Conservation (phyloP, 1,284 basidiomycete species). For the Malassezia sp. region DNA sequence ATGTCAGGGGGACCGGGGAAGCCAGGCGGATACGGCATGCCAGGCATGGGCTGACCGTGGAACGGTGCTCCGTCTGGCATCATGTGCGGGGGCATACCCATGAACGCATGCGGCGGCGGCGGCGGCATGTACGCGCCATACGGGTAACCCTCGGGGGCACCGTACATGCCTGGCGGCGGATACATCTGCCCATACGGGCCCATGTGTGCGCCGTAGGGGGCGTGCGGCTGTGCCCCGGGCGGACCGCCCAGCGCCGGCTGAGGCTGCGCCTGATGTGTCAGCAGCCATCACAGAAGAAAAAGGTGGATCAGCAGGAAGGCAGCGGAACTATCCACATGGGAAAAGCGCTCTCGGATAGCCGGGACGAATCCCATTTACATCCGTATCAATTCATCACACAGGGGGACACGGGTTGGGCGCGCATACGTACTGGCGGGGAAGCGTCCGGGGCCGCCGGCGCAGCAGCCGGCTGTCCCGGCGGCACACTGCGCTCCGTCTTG, state of each 20-base stretch:
- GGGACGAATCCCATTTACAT: constrained; percentile 55
- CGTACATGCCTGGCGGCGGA: constrained; percentile 8
- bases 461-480: neutral
- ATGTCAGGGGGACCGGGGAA: constrained; percentile 26
- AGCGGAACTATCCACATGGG: constrained; percentile 61
- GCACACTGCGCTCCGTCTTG: constrained; percentile 4
- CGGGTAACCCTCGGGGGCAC: neutral
- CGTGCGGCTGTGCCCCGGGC: no score
- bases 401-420: neutral
- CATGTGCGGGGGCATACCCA: constrained; percentile 2
- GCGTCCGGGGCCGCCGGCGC: neutral
- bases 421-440: constrained; percentile 1
- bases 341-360: constrained; percentile 59
- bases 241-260: neutral
- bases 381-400: constrained; percentile 53
- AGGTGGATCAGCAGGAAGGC: constrained; percentile 58
- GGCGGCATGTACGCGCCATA: neutral
- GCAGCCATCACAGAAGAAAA: neutral
- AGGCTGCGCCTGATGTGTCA: neutral
- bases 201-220: neutral
- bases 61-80: constrained; percentile 9
- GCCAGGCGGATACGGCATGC: no score
- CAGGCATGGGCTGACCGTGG: no score
- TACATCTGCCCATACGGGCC: constrained; percentile 8
- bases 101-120: no score